Evolutionary conservation across 805 yeast species (phyloP), one percentile per base, ranked within the genome.

Genomic region (Torulaspora microellipsoides): DNA sequence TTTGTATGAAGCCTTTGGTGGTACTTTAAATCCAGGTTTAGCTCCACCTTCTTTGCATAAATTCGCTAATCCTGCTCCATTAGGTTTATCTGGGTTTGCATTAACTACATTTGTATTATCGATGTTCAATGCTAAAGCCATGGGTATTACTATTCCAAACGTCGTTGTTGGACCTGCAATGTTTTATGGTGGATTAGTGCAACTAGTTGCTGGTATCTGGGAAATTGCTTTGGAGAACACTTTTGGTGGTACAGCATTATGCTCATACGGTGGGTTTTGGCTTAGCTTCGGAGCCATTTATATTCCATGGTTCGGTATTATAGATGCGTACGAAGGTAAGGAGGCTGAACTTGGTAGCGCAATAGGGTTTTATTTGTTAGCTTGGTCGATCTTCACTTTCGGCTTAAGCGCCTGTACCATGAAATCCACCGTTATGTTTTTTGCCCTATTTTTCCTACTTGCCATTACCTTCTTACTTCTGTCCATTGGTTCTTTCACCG

Each of bases 1-100:
- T 39, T 69, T 84, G 44, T 66, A 70, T 40, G 65, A 65, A 20
- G 91, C 91, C 2, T 84, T 84, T 51, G 96, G 95, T 64, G 96
- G 96, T 81, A 73, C 84, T 14, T 68, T 85, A 60, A 80, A 81
- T 52, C 87, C 93, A 17, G 91, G 87, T 71, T 36, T 70, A 43
- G 63, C 77, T 25, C 72, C 75, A n/a, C 74, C 78, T 4, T 75
- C 91, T 12, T 59, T 67, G 8, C 80, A 81, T 54, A 72, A 73
- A 50, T 71, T 81, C 53, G 86, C 78, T 36, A 80, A 80, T 57
- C 84, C 86, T 11, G 81, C 81, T 29, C 84, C 86, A 7, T 63
- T 81, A 32, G 87, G 86, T 8, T 59, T 81, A 38, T 65, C 72
- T 31, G 85, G 77, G 0, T 81, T 81, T 56, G 82, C 85, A 2